Evolutionary conservation across 1,284 basidiomycete genomes (phyloP), one percentile per base, ranked within the genome.

Genomic region (Xerocomus nothofagi): DNA sequence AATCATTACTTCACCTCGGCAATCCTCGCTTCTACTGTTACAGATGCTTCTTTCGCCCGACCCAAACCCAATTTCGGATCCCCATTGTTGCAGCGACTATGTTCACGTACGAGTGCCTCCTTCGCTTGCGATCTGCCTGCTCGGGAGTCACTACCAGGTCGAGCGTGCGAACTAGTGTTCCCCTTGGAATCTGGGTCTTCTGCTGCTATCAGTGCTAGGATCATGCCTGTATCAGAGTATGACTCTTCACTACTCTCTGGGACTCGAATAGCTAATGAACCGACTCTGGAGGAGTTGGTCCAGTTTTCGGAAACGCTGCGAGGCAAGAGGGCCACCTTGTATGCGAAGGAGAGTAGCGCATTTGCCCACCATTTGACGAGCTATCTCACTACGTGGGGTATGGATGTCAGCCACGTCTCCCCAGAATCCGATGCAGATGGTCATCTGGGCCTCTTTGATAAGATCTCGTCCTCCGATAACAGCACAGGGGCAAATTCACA

Each of bases 371-470:
- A 95, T 66, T 74, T 98, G 23, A 93, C 92, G 30, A 88, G 86
- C 57, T 95, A 95, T 69, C 78, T 97, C 49, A 90, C 89, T n/a
- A 81, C 88, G 4, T 97, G 94, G 93, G 93, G 93, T 15, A 80
- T 97, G 79, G 91, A 96, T 60, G 86, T 97, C 38, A 86, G 81
- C 44, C 91, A 93, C 68, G 77, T 92, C 31, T 84, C 91, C 4
- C 78, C 79, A 2, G 82, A 83, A 50, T 74, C 74, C 8, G 77
- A 75, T 20, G 68, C 70, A 3, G 82, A 84, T 39, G 71, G 67
- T 56, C 41, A 51, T 48, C 50, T 56, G 55, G 27, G 41, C 52
- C 5, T 54, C 57, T 38, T 39, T 44, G 52, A 60, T 54, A 50
- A 49, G 58, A 8, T 47, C 27, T 47, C 50, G 36, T 54, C 49